Percentiles rank a stretch among this genome's conserved stretches.
phyloP scores from a whole-genome alignment of 352 stramenopile genomes.

The Vaucheria bursata region DNA sequence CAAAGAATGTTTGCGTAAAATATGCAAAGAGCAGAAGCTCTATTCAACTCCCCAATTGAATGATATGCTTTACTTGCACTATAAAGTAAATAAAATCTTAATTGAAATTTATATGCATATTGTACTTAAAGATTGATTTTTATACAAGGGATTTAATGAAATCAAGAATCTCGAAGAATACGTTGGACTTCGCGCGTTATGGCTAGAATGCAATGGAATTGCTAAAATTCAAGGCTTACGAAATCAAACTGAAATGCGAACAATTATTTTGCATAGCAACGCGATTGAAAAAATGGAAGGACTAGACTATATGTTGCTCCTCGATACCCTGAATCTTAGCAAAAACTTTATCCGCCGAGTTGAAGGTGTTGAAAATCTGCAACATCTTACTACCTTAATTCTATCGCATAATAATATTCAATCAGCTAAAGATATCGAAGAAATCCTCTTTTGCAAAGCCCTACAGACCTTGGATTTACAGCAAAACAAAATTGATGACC shows the following conservation, averaged over 20 bases:
- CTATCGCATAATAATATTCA: constrained; percentile 74
- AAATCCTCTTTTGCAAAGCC: constrained; percentile 50
- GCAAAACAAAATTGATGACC: constrained; percentile 75
- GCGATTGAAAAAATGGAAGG: constrained; percentile 79
- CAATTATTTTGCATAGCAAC: constrained; percentile 88
- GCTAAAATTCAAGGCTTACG: constrained; percentile 75
- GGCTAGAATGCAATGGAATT: constrained; percentile 84
- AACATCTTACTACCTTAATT: constrained; percentile 72
- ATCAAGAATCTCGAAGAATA: constrained; percentile 90
- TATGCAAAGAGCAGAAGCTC: constrained; percentile 74
- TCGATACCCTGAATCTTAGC: constrained; percentile 82
- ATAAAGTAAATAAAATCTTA: constrained; percentile 58
- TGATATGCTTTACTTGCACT: constrained; percentile 90
- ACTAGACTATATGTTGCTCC: constrained; percentile 49
- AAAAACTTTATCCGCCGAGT: constrained; percentile 76
- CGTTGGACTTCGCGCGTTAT: constrained; percentile 80
- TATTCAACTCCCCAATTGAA: constrained; percentile 83
- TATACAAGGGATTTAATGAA: constrained; percentile 64
- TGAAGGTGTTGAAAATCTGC: constrained; percentile 63
- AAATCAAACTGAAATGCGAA: constrained; percentile 68
- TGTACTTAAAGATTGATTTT: not conserved
- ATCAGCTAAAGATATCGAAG: constrained; percentile 57
- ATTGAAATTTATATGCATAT: not conserved
- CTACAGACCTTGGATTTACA: constrained; percentile 82
- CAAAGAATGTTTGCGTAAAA: constrained; percentile 67